phyloP scores from a whole-genome alignment of 345 rosid genomes.

The Euphorbia pulcherrima region DNA sequence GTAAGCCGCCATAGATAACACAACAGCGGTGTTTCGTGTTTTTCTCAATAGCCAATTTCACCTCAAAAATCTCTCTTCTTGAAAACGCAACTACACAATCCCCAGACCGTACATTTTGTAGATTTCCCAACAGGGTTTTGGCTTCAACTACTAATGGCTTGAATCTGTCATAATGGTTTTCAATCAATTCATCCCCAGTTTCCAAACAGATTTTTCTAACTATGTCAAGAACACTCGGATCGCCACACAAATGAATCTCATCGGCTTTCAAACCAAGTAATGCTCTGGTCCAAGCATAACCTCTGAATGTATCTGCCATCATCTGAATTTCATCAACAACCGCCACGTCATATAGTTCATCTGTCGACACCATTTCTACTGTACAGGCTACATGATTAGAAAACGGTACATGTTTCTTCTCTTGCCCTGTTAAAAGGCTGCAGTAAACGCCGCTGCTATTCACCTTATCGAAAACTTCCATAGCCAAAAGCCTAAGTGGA shows the following conservation, averaged over 20 bases:
- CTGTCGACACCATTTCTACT: conserved; percentile 84
- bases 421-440: conserved; percentile 89
- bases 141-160: conserved; percentile 87
- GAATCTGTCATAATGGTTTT: conserved; percentile 79
- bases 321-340: conserved; percentile 90
- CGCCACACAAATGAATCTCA: conserved; percentile 94
- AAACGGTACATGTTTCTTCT: conserved; percentile 72
- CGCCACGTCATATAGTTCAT: conserved; percentile 78
- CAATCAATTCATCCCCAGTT: conserved; percentile 81
- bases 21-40: conserved; percentile 76
- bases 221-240: conserved; percentile 80
- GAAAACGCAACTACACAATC: conserved; percentile 94
- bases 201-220: conserved; percentile 77
- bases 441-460: conserved; percentile 82
- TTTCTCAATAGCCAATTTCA: conserved; percentile 83
- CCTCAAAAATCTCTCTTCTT: conserved; percentile 91
- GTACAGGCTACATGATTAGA: conserved; percentile 85
- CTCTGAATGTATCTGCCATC: conserved; percentile 74
- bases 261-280: conserved; percentile 88
- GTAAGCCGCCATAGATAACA: conserved; percentile 94
- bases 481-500: conserved; percentile 88
- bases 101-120: conserved; percentile 66
- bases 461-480: conserved; percentile 99
- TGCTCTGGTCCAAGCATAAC: conserved; percentile 91
- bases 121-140: conserved; percentile 76